Conservation (phyloP, 163 green algal genomes). For the Volvox carteri region DNA sequence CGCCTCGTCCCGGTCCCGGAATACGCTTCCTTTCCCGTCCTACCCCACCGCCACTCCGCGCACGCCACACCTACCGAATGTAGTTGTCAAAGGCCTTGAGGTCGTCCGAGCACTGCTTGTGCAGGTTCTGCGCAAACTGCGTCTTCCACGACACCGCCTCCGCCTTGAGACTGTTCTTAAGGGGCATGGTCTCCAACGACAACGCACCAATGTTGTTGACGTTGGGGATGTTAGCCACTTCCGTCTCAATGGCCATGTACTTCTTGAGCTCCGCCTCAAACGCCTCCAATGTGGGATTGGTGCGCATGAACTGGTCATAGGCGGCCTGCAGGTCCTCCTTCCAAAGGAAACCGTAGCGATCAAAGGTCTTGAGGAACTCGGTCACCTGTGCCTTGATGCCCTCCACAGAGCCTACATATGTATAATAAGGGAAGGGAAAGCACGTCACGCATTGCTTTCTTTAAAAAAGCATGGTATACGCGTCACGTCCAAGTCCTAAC, state of each 20-base stretch:
- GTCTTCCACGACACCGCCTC: slow-evolving; percentile 93
- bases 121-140: slow-evolving; percentile 93
- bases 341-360: slow-evolving; percentile 91
- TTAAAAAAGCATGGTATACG: too few relatives aligned
- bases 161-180: slow-evolving; percentile 87
- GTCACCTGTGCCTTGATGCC: slow-evolving; percentile 80
- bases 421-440: neutral
- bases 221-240: slow-evolving; percentile 73
- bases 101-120: slow-evolving; percentile 87
- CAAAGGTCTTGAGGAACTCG: slow-evolving; percentile 88
- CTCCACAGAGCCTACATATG: slow-evolving; percentile 71
- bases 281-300: slow-evolving; percentile 85
- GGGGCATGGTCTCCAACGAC: slow-evolving; percentile 86
- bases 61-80: slow-evolving; percentile 61
- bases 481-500: too few relatives aligned
- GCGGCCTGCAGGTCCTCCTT: slow-evolving; percentile 84
- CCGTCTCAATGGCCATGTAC: slow-evolving; percentile 83
- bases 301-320: slow-evolving; percentile 89
- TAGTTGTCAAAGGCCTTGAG: slow-evolving; percentile 83
- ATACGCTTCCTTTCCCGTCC: too few relatives aligned
- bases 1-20: too few relatives aligned
- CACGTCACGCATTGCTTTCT: too few relatives aligned
- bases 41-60: neutral
- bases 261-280: slow-evolving; percentile 94
- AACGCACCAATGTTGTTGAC: slow-evolving; percentile 92